These are phyloP conservation scores for Gynostemma pentaphyllum DNA, from an alignment of 306 rosid genomes.

Conservation along the genomic window DNA sequence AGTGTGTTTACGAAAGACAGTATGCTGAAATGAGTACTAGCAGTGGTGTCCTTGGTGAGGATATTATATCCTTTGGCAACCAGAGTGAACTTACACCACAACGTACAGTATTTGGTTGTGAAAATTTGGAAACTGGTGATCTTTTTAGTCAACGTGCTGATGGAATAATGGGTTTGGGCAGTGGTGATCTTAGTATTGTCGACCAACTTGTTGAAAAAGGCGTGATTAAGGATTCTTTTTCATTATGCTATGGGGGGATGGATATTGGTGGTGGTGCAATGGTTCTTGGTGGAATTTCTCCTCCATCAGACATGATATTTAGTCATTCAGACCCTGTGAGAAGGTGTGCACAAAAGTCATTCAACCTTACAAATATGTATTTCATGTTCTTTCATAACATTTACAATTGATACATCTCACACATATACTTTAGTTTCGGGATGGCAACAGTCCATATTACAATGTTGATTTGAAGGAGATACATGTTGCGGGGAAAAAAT, in stretches of 20 bases:
- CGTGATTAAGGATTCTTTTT: conserved; percentile 71
- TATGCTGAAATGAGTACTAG: conserved; percentile 93
- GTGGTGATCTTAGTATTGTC: conserved; percentile 75
- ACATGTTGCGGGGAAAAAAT: conserved; percentile 72
- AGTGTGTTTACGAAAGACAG: conserved; percentile 75
- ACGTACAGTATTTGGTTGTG: conserved; percentile 89
- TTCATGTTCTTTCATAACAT: conserved; percentile 36
- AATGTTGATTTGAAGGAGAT: conserved; percentile 89
- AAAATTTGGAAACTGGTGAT: conserved; percentile 82
- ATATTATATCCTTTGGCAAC: conserved; percentile 70
- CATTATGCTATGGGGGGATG: conserved; percentile 98
- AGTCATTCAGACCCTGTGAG: conserved; percentile 55
- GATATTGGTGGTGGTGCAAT: conserved; percentile 94
- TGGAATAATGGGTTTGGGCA: conserved; percentile 96
- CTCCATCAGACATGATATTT: conserved; percentile 71
- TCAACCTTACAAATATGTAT: conserved; percentile 21
- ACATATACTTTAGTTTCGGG: conserved; percentile 99
- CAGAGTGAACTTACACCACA: conserved; percentile 62
- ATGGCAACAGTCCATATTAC: conserved; percentile 98
- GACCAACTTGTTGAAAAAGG: conserved; percentile 82
- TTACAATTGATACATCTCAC: conserved; percentile 70
- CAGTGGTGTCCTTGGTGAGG: conserved; percentile 87
- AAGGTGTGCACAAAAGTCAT: conserved; percentile 47
- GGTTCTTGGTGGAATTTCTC: conserved; percentile 83
- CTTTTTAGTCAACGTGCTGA: conserved; percentile 80